Conservation (phyloP, 768 basidiomycete species). For the Sutorius australiensis region DNA sequence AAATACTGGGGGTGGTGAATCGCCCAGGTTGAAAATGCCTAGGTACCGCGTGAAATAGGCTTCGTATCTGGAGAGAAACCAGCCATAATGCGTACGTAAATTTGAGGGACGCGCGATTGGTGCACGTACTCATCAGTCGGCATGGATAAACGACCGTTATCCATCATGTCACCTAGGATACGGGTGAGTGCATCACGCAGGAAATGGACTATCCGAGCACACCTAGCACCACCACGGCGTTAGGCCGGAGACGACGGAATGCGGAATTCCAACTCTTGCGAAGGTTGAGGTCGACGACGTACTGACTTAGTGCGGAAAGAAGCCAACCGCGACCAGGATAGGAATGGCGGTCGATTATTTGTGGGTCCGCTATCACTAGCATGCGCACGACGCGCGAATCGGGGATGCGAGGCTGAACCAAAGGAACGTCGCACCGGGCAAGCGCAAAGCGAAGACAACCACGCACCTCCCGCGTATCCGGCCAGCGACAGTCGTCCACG, state of each 20-base stretch:
- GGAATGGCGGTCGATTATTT: constrained; percentile 72
- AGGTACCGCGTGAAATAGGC: constrained; percentile 64
- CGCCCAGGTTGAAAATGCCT: constrained; percentile 56
- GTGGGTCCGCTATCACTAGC: constrained; percentile 86
- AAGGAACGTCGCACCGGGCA: neutral
- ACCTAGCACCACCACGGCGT: constrained; percentile 79
- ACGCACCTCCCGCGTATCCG: constrained; percentile 40
- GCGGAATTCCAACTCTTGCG: constrained; percentile 81
- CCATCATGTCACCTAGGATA: constrained; percentile 71
- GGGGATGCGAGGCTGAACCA: constrained; percentile 16
- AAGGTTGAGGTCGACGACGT: constrained; percentile 76
- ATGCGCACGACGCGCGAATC: constrained; percentile 29
- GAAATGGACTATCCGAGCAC: neutral
- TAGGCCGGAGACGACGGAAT: constrained; percentile 49
- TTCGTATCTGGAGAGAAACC: constrained; percentile 57
- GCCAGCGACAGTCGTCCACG: constrained; percentile 56
- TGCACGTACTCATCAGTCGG: constrained; percentile 61
- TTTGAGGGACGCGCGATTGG: neutral
- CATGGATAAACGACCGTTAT: constrained; percentile 69
- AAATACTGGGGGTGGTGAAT: constrained; percentile 48
- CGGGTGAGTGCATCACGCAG: neutral
- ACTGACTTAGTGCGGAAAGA: constrained; percentile 56
- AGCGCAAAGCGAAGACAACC: constrained; percentile 2
- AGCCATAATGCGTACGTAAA: constrained; percentile 5
- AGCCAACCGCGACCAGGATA: constrained; percentile 59